Evolutionary conservation across 2,329 filamentous ascomycete genomes (phyloP).

Genomic region (Colletotrichum tropicale): DNA sequence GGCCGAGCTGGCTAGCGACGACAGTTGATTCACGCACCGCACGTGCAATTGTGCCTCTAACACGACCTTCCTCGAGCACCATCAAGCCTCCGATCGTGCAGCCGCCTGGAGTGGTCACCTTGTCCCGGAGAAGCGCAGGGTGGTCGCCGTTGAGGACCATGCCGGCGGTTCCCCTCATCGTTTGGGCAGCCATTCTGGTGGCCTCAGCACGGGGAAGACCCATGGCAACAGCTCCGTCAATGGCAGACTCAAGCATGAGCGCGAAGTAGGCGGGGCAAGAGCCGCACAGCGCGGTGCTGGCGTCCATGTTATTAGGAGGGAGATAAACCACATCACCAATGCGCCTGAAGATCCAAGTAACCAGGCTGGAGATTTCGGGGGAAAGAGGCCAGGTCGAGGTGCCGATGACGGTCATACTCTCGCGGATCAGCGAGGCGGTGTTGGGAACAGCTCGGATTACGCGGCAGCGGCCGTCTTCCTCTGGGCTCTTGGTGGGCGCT

Average conservation of each 20-base stretch:
- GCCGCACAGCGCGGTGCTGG: slow-evolving; percentile 74
- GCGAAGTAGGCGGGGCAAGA: slow-evolving; percentile 79
- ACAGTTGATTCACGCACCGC: slow-evolving; percentile 75
- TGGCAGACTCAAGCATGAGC: slow-evolving; percentile 75
- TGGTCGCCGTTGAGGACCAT: slow-evolving; percentile 75
- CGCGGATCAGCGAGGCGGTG: slow-evolving; percentile 77
- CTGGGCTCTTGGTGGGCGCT: slow-evolving; percentile 49
- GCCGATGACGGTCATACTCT: slow-evolving; percentile 84
- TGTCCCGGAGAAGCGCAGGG: slow-evolving; percentile 75
- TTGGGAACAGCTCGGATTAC: slow-evolving; percentile 86
- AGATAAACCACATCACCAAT: slow-evolving; percentile 75
- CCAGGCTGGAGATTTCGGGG: slow-evolving; percentile 56
- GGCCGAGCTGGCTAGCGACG: slow-evolving; percentile 68
- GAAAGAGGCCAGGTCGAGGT: slow-evolving; percentile 63
- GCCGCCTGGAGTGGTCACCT: slow-evolving; percentile 78
- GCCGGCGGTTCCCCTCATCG: slow-evolving; percentile 75
- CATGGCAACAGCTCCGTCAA: slow-evolving; percentile 81
- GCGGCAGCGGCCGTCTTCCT: slow-evolving; percentile 56
- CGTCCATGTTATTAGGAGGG: slow-evolving; percentile 72
- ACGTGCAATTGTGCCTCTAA: slow-evolving; percentile 69
- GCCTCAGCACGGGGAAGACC: slow-evolving; percentile 76
- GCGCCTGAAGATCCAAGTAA: slow-evolving; percentile 78
- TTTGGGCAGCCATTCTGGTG: slow-evolving; percentile 78
- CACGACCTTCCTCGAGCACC: slow-evolving; percentile 74
- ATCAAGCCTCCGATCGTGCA: slow-evolving; percentile 78